phyloP scores from a whole-genome alignment of 208 protist species.

The Crithidia mellificae region DNA sequence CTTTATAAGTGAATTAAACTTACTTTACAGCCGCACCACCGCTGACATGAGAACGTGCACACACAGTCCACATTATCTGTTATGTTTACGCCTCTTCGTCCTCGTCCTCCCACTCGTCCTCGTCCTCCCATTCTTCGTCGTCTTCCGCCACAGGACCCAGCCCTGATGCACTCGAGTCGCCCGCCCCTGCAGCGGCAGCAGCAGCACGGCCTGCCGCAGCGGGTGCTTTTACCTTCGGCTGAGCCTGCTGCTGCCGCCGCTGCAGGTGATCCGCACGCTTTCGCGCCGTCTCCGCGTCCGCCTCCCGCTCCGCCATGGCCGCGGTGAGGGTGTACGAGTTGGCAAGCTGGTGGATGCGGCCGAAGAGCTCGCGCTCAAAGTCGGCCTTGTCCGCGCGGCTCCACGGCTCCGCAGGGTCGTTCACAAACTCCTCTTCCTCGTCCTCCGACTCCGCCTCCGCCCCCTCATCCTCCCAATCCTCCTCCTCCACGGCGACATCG shows the following conservation, averaged over 20 bases:
- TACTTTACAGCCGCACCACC: not conserved
- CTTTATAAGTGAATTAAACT: no score
- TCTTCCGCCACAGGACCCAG: constrained; percentile 1
- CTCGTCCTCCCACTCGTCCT: constrained; percentile 28
- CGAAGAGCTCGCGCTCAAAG: constrained; percentile 52
- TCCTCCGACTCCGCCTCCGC: constrained; percentile 24
- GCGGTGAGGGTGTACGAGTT: constrained; percentile 40
- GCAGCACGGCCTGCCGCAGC: no score
- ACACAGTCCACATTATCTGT: no score
- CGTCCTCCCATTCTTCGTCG: constrained; percentile 39
- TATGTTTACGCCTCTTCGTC: constrained; percentile 10
- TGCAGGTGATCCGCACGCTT: constrained; percentile 16
- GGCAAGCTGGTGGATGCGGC: constrained; percentile 37
- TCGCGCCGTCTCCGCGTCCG: constrained; percentile 19
- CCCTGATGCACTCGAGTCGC: not conserved
- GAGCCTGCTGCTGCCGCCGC: constrained; percentile 2
- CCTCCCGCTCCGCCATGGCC: constrained; percentile 41
- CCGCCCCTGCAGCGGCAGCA: not conserved
- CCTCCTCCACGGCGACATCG: constrained; percentile 19
- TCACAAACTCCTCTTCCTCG: constrained; percentile 15
- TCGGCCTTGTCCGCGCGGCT: constrained; percentile 40
- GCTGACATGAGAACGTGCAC: not conserved
- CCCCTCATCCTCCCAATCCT: constrained; percentile 26
- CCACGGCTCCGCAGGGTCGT: constrained; percentile 29
- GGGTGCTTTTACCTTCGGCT: not conserved